A percentile compares a stretch with the other conserved stretches of the same genome.
phyloP scores from a whole-genome alignment of 2,329 filamentous ascomycete genomes.

The Capronia americana region DNA sequence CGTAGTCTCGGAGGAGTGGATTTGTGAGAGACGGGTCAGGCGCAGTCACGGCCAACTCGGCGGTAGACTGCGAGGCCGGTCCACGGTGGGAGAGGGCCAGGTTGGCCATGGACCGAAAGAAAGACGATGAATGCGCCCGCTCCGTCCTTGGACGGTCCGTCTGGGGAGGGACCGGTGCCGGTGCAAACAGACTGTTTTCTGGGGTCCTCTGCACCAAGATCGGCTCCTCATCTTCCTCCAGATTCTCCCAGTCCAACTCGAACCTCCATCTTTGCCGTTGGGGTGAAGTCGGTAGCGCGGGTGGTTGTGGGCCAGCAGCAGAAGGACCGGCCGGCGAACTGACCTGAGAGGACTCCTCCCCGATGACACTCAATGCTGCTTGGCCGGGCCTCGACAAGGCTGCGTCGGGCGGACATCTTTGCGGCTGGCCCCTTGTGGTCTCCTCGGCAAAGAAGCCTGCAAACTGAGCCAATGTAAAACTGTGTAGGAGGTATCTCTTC shows the following conservation, averaged over 20 bases:
- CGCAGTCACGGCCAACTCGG: slow-evolving; percentile 57
- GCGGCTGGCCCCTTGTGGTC: slow-evolving; percentile 64
- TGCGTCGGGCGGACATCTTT: slow-evolving; percentile 17
- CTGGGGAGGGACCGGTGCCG: slow-evolving; percentile 52
- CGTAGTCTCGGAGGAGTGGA: slow-evolving; percentile 87
- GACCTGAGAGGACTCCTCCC: slow-evolving; percentile 53
- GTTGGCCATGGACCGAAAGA: slow-evolving; percentile 88
- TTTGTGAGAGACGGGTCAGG: slow-evolving; percentile 67
- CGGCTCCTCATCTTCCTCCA: slow-evolving; percentile 72
- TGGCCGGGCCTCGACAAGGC: slow-evolving; percentile 40
- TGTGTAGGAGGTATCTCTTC: slow-evolving; percentile 85
- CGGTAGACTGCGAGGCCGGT: slow-evolving; percentile 59
- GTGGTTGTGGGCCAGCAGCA: slow-evolving; percentile 25
- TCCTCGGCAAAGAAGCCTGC: slow-evolving; percentile 91
- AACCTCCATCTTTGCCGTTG: slow-evolving; percentile 78
- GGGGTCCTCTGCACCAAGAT: slow-evolving; percentile 78
- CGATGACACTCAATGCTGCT: slow-evolving; percentile 64
- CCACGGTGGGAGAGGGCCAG: slow-evolving; percentile 58
- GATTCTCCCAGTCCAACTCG: slow-evolving; percentile 78
- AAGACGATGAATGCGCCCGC: slow-evolving; percentile 64
- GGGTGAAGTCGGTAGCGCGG: slow-evolving; percentile 25
- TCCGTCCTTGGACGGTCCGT: slow-evolving; percentile 66
- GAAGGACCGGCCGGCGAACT: slow-evolving; percentile 17
- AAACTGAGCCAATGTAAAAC: slow-evolving; percentile 84
- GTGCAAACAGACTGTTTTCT: slow-evolving; percentile 30